Conservation (phyloP, 129 eudicot genomes). For the Gnaphalium uliginosum region DNA sequence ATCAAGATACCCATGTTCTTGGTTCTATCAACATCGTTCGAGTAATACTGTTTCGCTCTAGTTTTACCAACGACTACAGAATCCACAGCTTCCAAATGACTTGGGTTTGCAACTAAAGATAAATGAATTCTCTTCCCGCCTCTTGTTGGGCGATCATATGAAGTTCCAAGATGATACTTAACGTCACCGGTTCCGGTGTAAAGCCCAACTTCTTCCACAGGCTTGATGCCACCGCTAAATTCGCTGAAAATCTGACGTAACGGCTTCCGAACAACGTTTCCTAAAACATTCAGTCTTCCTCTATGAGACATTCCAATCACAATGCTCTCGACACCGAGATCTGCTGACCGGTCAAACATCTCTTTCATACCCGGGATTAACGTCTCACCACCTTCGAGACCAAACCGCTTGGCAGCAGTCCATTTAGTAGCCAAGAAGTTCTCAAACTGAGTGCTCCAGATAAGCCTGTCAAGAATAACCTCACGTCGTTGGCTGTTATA, state of each 20-base stretch:
- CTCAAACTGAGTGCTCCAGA: constrained; percentile 94
- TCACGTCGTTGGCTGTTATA: constrained; percentile 79
- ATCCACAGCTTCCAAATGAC: constrained; percentile 92
- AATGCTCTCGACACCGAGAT: constrained; percentile 94
- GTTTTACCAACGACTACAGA: constrained; percentile 92
- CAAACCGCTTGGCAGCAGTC: constrained; percentile 93
- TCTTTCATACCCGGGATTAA: constrained; percentile 98
- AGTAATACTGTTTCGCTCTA: constrained; percentile 78
- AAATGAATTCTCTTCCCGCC: constrained; percentile 84
- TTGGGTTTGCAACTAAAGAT: constrained; percentile 88
- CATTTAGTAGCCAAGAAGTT: constrained; percentile 94
- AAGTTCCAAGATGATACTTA: constrained; percentile 90
- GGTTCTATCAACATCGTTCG: constrained; percentile 70
- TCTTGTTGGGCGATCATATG: constrained; percentile 92
- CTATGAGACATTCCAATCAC: constrained; percentile 97
- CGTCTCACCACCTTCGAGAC: constrained; percentile 95
- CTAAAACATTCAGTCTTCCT: constrained; percentile 85
- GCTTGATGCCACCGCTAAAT: constrained; percentile 85
- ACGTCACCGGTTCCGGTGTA: constrained; percentile 97
- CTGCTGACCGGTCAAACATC: constrained; percentile 93
- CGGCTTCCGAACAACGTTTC: constrained; percentile 88
- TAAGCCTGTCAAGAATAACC: constrained; percentile 86
- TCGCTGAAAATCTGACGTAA: constrained; percentile 81
- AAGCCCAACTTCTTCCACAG: constrained; percentile 76
- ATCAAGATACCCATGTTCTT: constrained; percentile 75